Evolutionary conservation across 106 monocot species (phyloP).

Genomic region (Apostasia ramifera): DNA sequence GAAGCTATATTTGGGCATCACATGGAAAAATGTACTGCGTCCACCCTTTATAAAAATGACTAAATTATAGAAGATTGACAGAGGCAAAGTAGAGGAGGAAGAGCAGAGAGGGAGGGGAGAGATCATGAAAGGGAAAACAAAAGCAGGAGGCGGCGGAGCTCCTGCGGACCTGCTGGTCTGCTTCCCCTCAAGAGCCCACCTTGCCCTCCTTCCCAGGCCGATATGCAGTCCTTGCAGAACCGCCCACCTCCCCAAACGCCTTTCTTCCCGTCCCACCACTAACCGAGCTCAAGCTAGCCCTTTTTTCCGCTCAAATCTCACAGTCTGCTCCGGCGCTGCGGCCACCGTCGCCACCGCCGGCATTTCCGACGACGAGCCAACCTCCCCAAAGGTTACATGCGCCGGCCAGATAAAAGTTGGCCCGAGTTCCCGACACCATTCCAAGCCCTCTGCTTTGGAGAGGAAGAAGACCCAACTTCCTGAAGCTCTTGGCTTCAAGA

Average conservation of each 20-base stretch:
- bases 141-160: slow-evolving; percentile 19
- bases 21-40: too few relatives aligned
- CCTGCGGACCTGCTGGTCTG: slow-evolving; percentile 64
- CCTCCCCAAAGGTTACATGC: slow-evolving; percentile 86
- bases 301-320: slow-evolving; percentile 19
- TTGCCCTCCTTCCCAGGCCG: slow-evolving; percentile 60
- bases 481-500: slow-evolving; percentile 54
- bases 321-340: neutral
- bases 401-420: slow-evolving; percentile 81
- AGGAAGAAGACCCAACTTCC: slow-evolving; percentile 14
- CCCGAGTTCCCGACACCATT: slow-evolving; percentile 7
- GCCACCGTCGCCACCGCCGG: neutral
- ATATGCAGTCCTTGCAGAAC: slow-evolving; percentile 66
- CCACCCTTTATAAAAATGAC: too few relatives aligned
- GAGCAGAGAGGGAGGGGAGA: slow-evolving; percentile 5
- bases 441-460: slow-evolving; percentile 14
- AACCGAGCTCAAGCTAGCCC: slow-evolving; percentile 22
- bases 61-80: too few relatives aligned
- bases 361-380: slow-evolving; percentile 39
- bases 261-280: neutral
- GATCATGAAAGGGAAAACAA: slow-evolving; percentile 11
- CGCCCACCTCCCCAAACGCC: slow-evolving; percentile 16
- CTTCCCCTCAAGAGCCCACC: slow-evolving; percentile 67
- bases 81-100: neutral
- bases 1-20: too few relatives aligned